Base-by-base conservation (phyloP, 2,329 filamentous ascomycete species). In the Aspergillus fumigatiaffinis region DNA sequence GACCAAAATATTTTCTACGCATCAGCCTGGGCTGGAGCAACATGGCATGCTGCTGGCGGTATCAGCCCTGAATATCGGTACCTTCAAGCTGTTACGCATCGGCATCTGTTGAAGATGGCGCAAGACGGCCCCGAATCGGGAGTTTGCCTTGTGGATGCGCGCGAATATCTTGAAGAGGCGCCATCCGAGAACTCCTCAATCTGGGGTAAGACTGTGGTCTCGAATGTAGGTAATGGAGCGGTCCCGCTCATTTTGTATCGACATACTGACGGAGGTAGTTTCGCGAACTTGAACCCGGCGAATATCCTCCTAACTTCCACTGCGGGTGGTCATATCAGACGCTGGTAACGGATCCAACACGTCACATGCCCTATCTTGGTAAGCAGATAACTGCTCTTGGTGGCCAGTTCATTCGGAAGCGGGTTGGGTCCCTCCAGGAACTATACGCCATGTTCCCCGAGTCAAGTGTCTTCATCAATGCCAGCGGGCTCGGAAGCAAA, bases 1-100 rank as follows among this genome's bases (percentile, higher is more conserved):
- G 73, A 75, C 50, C 64, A 73, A 52, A 65, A 66, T 53, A 72
- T 74, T 17, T 61, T 65, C 42, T 75, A 75, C 57, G 73, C 73
- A 20, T 75, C 73, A 4, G 73, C 73, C 14, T 75, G 73, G 73
- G 73, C 72, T 10, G 73, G 73, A 9, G 73, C 73, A 8, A 72
- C 73, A 54, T 75, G 73, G 73, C 73, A 75, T 62, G 68, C 73
- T 3, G 73, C 73, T 1, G 70, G 69, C 20, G 72, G 71, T 3
- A 71, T 75, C 49, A 66, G 62, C 1, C 63, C 69, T 1, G 71
- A 75, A 10, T 63, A 75, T 47, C 67, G 66, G 7, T 74, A 75
- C 56, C 54, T 73, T 4, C 73, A 75, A 54, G 73, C 67, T 3
- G 65, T 73, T 26, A 71, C 68, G 3, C 67, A 75, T 61, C 70